These are phyloP conservation scores for Chaetomium fimeti DNA, from an alignment of 495 filamentous ascomycete species.

Conservation along the genomic window DNA sequence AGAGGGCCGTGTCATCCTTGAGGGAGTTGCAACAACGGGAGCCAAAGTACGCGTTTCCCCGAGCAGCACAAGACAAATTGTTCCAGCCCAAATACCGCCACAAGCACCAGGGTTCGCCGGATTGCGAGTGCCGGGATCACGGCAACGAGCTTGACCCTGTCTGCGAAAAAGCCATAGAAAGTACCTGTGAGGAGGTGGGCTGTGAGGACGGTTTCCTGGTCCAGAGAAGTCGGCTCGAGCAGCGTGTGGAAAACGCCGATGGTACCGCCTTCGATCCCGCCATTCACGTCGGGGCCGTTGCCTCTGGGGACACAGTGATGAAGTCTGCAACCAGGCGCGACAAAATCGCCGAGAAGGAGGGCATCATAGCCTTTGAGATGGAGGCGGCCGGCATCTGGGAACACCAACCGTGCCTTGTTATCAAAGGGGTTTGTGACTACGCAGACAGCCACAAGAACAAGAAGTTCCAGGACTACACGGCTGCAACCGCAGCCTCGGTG, in stretches of 20 bases:
- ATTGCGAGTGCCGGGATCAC: conserved; percentile 1
- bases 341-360: conserved; percentile 16
- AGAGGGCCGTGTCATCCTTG: conserved; percentile 21
- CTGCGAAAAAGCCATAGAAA: conserved; percentile 15
- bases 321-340: conserved; percentile 33
- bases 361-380: conserved; percentile 48
- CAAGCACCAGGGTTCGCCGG: conserved; percentile 23
- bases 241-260: background rate
- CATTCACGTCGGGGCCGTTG: conserved; percentile 31
- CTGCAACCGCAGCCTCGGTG: conserved; percentile 38
- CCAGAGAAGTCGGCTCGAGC: conserved; percentile 16
- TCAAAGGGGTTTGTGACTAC: conserved; percentile 48
- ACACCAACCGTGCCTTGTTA: conserved; percentile 36
- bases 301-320: conserved; percentile 35
- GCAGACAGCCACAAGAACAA: conserved; percentile 49
- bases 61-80: conserved; percentile 31
- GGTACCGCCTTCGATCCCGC: conserved; percentile 1
- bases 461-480: conserved; percentile 45
- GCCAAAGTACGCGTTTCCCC: conserved; percentile 23
- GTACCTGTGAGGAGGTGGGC: conserved; percentile 20
- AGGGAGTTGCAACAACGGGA: conserved; percentile 15
- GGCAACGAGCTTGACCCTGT: conserved; percentile 1
- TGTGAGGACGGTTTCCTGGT: conserved; percentile 26
- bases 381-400: conserved; percentile 48
- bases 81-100: conserved; percentile 38